Evolutionary conservation across 2,329 filamentous ascomycete species (phyloP), one percentile per base, ranked within the genome.

Genomic region (Scolecobasidium constrictum): DNA sequence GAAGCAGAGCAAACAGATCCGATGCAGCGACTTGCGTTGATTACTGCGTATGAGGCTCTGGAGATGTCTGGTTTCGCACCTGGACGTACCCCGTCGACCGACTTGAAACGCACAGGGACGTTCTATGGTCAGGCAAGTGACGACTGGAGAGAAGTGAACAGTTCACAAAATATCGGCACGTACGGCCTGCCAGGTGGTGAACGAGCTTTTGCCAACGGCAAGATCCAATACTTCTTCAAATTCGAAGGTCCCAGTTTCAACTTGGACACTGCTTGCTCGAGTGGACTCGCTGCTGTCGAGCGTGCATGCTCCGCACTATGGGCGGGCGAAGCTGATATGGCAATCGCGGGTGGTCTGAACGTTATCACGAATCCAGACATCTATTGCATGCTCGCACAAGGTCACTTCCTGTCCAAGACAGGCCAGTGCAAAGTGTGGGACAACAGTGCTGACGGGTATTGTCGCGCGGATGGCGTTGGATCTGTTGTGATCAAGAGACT

Each of bases 171-270:
- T 20, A 65, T 77, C 13, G 66, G 68, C 43, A 74, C 71, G 0
- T 75, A 77, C 52, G 72, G 60, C 50, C 70, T 77, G 35, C 67
- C 73, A 0, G 71, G 71, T 16, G 65, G 65, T 18, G 57, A 60
- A 5, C 61, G 73, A n/a, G 72, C 71, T 0, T 77, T 77, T 43
- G 64, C 58, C 0, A 66, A 67, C 0, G 73, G 72, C 0, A 64
- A 72, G 3, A 63, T 71, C 46, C 69, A 67, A 46, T 66, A 65
- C 43, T 58, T 60, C 47, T 64, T 66, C 44, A 62, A 62, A 2
- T 66, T 62, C 45, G 56, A 53, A 23, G 64, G 64, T 0, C 62
- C 61, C 1, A 61, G 57, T 46, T 51, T 63, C 42, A 63, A 54
- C 44, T 56, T 65, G n/a, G 63, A 67, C 42, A 64, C 63, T 1